Evolutionary conservation across 768 basidiomycete genomes (phyloP).

Genomic region (Kondoa malvinella): DNA sequence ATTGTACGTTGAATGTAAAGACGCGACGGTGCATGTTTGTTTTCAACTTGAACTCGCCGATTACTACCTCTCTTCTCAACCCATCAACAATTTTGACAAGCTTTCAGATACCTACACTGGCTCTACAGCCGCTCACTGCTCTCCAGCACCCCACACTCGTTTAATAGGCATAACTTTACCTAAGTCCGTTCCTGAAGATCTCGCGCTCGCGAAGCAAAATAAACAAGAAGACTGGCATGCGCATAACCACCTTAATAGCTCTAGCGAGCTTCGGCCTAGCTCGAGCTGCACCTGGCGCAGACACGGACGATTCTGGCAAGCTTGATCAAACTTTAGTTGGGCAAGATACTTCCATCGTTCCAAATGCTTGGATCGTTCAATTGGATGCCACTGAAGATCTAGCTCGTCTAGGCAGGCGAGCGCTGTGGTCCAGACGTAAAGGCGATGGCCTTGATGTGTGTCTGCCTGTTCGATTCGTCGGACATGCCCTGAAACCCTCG

Average conservation of each 20-base stretch:
- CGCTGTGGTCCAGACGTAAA: not conserved
- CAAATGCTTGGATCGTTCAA: not conserved
- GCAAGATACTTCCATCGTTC: not conserved
- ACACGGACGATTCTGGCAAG: not conserved
- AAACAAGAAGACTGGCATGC: no score
- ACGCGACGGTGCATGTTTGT: no score
- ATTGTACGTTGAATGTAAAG: not conserved
- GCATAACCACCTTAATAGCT: not conserved
- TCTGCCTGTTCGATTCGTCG: not conserved
- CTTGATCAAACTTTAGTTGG: not conserved
- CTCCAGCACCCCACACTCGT: constrained; percentile 5
- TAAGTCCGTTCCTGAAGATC: no score
- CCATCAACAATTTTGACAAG: not conserved
- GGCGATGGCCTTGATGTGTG: not conserved
- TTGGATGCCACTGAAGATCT: not conserved
- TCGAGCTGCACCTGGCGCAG: no score
- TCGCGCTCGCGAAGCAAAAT: no score
- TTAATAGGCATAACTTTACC: not conserved
- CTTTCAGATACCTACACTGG: not conserved
- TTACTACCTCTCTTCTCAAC: not conserved
- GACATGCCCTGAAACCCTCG: not conserved
- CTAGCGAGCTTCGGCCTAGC: no score
- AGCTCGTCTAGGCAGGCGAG: not conserved
- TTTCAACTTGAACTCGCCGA: not conserved
- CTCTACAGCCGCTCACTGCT: constrained; percentile 1